These are phyloP conservation scores for Westerdykella aurantiaca DNA, from an alignment of 2,329 filamentous ascomycete species.

Conservation along the genomic window DNA sequence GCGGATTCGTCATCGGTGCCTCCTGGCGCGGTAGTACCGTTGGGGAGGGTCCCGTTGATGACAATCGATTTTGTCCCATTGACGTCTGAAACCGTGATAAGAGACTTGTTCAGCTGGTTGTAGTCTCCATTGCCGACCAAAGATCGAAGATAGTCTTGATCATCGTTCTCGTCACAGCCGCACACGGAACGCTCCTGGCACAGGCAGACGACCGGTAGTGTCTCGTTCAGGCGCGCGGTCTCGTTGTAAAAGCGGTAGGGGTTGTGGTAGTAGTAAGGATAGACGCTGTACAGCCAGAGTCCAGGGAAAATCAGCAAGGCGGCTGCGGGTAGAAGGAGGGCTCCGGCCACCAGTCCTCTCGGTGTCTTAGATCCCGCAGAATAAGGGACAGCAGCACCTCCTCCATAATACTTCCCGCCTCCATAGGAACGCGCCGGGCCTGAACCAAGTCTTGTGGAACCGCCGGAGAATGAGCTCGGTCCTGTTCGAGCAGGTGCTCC, in stretches of 20 bases:
- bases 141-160: slow-evolving; percentile 54
- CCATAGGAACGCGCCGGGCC: slow-evolving; percentile 55
- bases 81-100: slow-evolving; percentile 58
- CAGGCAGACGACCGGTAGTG: slow-evolving; percentile 55
- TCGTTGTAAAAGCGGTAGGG: slow-evolving; percentile 50
- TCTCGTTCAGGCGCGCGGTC: slow-evolving; percentile 48
- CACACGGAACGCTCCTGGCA: slow-evolving; percentile 56
- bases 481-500: slow-evolving; percentile 15
- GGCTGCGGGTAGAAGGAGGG: slow-evolving; percentile 45
- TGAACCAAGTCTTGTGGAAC: slow-evolving; percentile 51
- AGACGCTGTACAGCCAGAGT: slow-evolving; percentile 59
- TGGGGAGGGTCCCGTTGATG: slow-evolving; percentile 70
- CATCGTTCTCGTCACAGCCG: slow-evolving; percentile 63
- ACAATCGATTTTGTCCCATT: slow-evolving; percentile 61
- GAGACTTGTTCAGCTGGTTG: slow-evolving; percentile 51
- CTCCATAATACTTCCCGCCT: slow-evolving; percentile 61
- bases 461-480: slow-evolving; percentile 29
- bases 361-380: slow-evolving; percentile 47
- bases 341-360: slow-evolving; percentile 47
- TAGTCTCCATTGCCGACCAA: slow-evolving; percentile 56
- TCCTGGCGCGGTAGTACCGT: slow-evolving; percentile 44
- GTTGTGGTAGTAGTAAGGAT: slow-evolving; percentile 55
- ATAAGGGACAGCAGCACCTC: slow-evolving; percentile 56
- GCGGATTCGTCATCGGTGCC: slow-evolving; percentile 27
- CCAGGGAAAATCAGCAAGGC: slow-evolving; percentile 57